Base-by-base conservation (phyloP, 2,329 filamentous ascomycete genomes). In the Proliferodiscus dingleyae region DNA sequence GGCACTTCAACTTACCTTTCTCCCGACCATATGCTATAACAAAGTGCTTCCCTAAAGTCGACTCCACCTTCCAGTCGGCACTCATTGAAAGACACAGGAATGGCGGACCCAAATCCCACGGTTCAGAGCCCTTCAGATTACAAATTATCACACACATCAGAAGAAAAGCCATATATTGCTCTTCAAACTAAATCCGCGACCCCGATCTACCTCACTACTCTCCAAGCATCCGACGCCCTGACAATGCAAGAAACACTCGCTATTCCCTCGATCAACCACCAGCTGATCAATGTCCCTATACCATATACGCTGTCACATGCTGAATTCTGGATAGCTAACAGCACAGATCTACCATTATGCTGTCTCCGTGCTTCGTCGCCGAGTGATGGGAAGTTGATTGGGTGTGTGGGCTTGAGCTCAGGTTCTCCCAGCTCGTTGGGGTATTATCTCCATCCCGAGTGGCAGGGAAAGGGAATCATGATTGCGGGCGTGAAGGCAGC, bases 361-460 rank as follows among this genome's bases (percentile, higher is more conserved):
- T 34, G 41, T 13, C 21, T 50, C 2, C 40, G 48, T 1, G 21
- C 44, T 9, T 23, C 22, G 13, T 39, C 43, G 22, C 48, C 48
- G 13, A 34, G 40, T 13, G 24, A 28, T 1, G 44, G 41, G 1
- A 7, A n/a, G 10, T 36, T 50, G 13, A 47, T 47, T 15, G 47
- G 47, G 11, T 15, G 16, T 15, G 37, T 45, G 5, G 18, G 16
- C 10, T 29, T 49, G 24, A 26, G 24, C 11, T 6, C 6, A 11
- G 11, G 24, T 23, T 19, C 34, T 48, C 16, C 4, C n/a, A n/a
- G n/a, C n/a, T n/a, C n/a, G n/a, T n/a, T 55, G 19, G 52, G 50
- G 10, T 55, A 55, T 45, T 52, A 43, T 24, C 24, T 53, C 6
- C 47, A 48, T 36, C 50, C 52, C 1, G 45, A 50, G 10, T 50